These are phyloP conservation scores for Xylaria sp. DNA, from an alignment of 2,329 filamentous ascomycete species.

Conservation along the genomic window DNA sequence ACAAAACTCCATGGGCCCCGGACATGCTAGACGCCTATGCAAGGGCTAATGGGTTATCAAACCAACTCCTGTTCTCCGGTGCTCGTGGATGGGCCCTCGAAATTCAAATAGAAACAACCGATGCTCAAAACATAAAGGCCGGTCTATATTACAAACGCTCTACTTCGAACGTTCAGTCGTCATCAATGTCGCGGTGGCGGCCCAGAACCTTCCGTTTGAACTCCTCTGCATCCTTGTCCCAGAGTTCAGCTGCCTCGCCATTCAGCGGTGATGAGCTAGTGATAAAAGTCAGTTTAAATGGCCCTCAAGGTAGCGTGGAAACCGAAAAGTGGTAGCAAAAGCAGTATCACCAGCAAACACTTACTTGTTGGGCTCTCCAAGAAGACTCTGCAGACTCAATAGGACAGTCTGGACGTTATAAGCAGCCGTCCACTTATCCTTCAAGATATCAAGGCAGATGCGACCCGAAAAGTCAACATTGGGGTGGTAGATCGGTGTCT, in stretches of 20 bases:
- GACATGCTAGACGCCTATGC: constrained; percentile 43
- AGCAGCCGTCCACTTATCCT: constrained; percentile 98
- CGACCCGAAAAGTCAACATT: constrained; percentile 98
- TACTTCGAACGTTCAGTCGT: constrained; percentile 59
- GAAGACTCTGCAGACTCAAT: constrained; percentile 90
- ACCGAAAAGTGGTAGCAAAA: background rate
- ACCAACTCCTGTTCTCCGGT: constrained; percentile 58
- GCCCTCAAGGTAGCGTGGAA: background rate
- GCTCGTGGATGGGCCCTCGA: constrained; percentile 36
- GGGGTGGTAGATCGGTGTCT: constrained; percentile 98
- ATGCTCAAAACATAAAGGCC: constrained; percentile 25
- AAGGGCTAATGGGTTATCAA: constrained; percentile 34
- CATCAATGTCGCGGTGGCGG: constrained; percentile 72
- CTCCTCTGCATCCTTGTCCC: constrained; percentile 88
- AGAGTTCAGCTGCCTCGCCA: constrained; percentile 94
- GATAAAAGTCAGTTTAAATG: constrained; percentile 36
- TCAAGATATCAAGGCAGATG: constrained; percentile 97
- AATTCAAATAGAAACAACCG: constrained; percentile 37
- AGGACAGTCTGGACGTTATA: constrained; percentile 97
- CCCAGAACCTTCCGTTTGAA: constrained; percentile 82
- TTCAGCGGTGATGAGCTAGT: constrained; percentile 90
- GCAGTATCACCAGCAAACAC: constrained; percentile 51
- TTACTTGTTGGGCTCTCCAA: constrained; percentile 98
- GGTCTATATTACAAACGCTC: constrained; percentile 31
- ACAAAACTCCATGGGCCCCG: constrained; percentile 28